Percentiles rank a stretch among this genome's conserved stretches.
phyloP scores from a whole-genome alignment of 768 basidiomycete species.

The Podaxis mareebaensis region DNA sequence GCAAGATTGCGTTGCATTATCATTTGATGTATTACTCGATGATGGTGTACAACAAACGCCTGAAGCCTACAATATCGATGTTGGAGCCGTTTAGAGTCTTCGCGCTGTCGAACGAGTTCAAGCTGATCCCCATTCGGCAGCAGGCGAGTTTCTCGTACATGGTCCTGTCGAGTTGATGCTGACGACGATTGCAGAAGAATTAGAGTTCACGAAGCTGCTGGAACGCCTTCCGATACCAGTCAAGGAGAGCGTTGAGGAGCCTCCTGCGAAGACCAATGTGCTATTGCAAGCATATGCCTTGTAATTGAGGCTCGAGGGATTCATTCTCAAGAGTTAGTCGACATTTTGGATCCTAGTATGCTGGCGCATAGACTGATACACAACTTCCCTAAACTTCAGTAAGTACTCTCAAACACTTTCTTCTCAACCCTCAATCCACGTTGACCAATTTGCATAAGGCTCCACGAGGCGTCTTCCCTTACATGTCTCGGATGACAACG shows the following conservation, averaged over 20 bases:
- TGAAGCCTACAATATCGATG: slow-evolving; percentile 81
- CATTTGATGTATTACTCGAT: slow-evolving; percentile 94
- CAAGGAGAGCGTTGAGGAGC: slow-evolving; percentile 58
- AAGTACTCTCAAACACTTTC: slow-evolving; percentile 24
- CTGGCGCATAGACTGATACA: slow-evolving; percentile 93
- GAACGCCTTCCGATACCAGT: slow-evolving; percentile 97
- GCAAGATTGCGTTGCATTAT: slow-evolving; percentile 90
- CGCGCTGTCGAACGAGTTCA: slow-evolving; percentile 94
- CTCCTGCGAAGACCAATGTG: too few relatives aligned
- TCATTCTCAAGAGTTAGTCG: slow-evolving; percentile 87
- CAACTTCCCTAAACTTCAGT: slow-evolving; percentile 94
- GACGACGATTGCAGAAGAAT: slow-evolving; percentile 13
- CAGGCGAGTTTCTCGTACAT: slow-evolving; percentile 43
- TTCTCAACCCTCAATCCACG: not conserved
- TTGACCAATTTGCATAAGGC: slow-evolving; percentile 35
- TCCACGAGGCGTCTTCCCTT: slow-evolving; percentile 43
- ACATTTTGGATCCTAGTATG: slow-evolving; percentile 89
- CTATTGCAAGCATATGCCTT: slow-evolving; percentile 96
- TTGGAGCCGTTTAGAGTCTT: slow-evolving; percentile 96
- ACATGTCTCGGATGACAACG: too few relatives aligned
- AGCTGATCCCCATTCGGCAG: slow-evolving; percentile 41
- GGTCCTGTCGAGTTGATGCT: too few relatives aligned
- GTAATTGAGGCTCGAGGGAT: slow-evolving; percentile 81
- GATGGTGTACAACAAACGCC: slow-evolving; percentile 94
- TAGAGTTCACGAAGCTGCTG: slow-evolving; percentile 85